Conservation (phyloP, 768 basidiomycete genomes). For the Lentinula lateritia region DNA sequence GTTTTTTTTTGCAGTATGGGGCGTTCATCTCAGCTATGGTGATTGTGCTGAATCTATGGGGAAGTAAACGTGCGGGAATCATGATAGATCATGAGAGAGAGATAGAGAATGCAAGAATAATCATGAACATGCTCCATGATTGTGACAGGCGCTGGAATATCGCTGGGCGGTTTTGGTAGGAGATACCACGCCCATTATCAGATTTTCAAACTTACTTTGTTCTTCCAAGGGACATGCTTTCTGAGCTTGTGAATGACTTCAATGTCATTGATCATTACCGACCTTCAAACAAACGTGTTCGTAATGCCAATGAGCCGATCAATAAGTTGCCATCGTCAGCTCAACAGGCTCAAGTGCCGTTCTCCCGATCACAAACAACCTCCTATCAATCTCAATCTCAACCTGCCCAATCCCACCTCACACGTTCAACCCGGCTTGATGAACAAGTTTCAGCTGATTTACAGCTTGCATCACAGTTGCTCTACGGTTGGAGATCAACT, state of each 20-base stretch:
- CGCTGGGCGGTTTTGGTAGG: constrained; percentile 7
- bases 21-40: constrained; percentile 47
- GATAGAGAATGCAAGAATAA: constrained; percentile 47
- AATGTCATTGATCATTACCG: background rate
- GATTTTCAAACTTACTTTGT: background rate
- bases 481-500: background rate
- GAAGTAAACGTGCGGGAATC: constrained; percentile 36
- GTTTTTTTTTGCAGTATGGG: constrained; percentile 13
- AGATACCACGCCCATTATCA: background rate
- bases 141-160: constrained; percentile 6
- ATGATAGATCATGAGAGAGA: constrained; percentile 35
- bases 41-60: constrained; percentile 53
- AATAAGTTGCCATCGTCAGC: too few species aligned
- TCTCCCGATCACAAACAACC: background rate
- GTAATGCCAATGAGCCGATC: background rate
- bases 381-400: background rate
- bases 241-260: constrained; percentile 3
- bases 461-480: constrained; percentile 1
- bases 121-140: constrained; percentile 23
- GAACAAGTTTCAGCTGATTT: background rate
- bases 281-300: background rate
- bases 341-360: background rate
- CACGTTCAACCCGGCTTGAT: background rate
- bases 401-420: background rate
- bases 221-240: constrained; percentile 2